These are phyloP conservation scores for Leccinum cinnamomeum DNA, from an alignment of 1,284 basidiomycete species.

Conservation along the genomic window DNA sequence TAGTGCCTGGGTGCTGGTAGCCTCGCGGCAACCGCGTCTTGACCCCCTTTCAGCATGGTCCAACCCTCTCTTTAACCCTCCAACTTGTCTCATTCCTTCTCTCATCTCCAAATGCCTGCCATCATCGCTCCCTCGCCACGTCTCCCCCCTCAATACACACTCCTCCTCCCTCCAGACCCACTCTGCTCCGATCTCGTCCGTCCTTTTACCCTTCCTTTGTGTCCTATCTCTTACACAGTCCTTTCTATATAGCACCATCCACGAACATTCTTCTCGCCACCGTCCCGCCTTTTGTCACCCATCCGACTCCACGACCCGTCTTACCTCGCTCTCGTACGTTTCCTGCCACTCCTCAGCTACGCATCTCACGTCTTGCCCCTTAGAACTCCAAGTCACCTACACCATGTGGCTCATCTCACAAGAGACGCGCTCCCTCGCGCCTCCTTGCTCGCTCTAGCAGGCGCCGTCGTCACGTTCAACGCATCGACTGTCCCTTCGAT, in stretches of 20 bases:
- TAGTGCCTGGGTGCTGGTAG: conserved; percentile 10
- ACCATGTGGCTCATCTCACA: conserved; percentile 37
- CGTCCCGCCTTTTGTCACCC: conserved; percentile 34
- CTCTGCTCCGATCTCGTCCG: conserved; percentile 3
- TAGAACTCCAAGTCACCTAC: conserved; percentile 41
- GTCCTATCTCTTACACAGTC: conserved; percentile 6
- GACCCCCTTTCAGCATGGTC: conserved; percentile 26
- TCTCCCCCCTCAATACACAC: conserved; percentile 17
- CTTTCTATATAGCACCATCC: conserved; percentile 16
- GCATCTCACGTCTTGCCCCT: conserved; percentile 15
- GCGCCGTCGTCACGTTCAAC: conserved; percentile 40
- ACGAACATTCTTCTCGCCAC: conserved; percentile 20
- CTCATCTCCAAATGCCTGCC: conserved; percentile 28
- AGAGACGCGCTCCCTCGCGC: conserved; percentile 30
- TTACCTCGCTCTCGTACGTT: conserved; percentile 27
- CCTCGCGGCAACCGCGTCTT: conserved; percentile 30
- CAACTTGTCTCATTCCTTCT: conserved; percentile 26
- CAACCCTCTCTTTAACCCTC: conserved; percentile 18
- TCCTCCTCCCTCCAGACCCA: conserved; percentile 14
- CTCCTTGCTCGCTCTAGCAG: conserved; percentile 29
- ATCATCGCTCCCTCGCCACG: conserved; percentile 36
- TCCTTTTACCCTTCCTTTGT: conserved; percentile 1
- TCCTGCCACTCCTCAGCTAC: not conserved
- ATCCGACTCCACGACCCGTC: conserved; percentile 30
- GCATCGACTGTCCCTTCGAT: conserved; percentile 34